These are phyloP conservation scores for Diutina sp. DNA, from an alignment of 1,139 yeast species.

Conservation along the genomic window DNA sequence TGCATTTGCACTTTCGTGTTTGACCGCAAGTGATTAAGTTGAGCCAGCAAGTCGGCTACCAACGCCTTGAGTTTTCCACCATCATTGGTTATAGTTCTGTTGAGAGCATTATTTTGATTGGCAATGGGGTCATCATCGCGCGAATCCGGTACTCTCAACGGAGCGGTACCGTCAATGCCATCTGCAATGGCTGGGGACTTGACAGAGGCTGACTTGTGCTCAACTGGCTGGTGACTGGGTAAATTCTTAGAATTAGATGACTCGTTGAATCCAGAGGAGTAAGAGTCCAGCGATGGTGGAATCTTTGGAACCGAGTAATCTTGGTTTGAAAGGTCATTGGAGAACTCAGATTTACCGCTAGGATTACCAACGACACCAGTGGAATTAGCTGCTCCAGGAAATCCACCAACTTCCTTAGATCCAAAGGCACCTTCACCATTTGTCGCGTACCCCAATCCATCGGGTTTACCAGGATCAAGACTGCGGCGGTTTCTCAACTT, in stretches of 20 bases:
- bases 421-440: background rate
- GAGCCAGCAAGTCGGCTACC: background rate
- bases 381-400: background rate
- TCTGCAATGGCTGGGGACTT: background rate
- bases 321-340: background rate
- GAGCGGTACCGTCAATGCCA: background rate
- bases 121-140: background rate
- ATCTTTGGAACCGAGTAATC: background rate
- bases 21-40: background rate
- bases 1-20: slow-evolving; percentile 26
- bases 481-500: background rate
- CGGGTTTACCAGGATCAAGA: background rate
- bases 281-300: background rate
- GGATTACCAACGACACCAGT: background rate
- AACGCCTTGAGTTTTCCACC: slow-evolving; percentile 2
- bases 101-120: background rate
- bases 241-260: background rate
- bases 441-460: background rate
- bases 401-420: background rate
- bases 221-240: background rate
- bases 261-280: background rate
- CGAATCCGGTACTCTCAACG: background rate
- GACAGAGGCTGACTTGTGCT: background rate
- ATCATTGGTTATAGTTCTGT: background rate
- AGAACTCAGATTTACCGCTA: background rate